Conservation (phyloP, 1,139 yeast genomes). For the Candida neerlandica region DNA sequence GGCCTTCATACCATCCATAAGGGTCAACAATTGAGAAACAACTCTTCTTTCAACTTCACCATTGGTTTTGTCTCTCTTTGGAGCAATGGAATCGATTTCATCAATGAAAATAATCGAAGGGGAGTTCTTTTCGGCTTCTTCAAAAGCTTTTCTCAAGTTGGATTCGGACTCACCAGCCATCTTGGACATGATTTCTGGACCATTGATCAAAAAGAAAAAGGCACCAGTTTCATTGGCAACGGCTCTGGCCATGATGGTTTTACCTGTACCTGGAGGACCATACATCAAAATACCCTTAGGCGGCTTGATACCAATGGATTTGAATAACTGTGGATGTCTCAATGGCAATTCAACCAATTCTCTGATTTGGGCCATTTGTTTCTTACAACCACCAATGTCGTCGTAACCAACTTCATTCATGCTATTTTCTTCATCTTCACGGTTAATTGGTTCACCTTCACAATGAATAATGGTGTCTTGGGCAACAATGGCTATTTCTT, state of each 20-base stretch:
- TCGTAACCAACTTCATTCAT: conserved; percentile 97
- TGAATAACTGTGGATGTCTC: conserved; percentile 96
- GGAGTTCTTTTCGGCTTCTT: conserved; percentile 98
- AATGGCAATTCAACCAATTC: conserved; percentile 95
- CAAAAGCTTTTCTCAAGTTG: conserved; percentile 95
- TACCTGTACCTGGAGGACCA: conserved; percentile 99
- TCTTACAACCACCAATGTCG: conserved; percentile 98
- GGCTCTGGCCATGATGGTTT: conserved; percentile 98
- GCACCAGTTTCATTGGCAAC: conserved; percentile 99
- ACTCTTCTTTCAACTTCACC: conserved; percentile 98
- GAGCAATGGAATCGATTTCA: conserved; percentile 98
- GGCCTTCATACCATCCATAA: conserved; percentile 99
- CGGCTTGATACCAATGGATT: conserved; percentile 96
- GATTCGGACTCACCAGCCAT: conserved; percentile 99
- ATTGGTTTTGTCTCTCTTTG: conserved; percentile 99
- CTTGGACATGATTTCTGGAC: conserved; percentile 99
- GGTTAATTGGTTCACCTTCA: conserved; percentile 98
- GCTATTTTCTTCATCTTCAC: conserved; percentile 98
- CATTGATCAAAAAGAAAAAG: conserved; percentile 94
- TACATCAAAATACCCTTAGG: conserved; percentile 97
- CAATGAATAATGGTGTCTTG: conserved; percentile 98
- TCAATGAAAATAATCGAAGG: conserved; percentile 97
- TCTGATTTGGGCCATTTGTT: conserved; percentile 98
- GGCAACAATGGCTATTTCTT: conserved; percentile 96
- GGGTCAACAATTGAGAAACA: conserved; percentile 92